These are phyloP conservation scores for Lasiosphaeris hirsuta DNA, from an alignment of 495 filamentous ascomycete species.

Conservation along the genomic window DNA sequence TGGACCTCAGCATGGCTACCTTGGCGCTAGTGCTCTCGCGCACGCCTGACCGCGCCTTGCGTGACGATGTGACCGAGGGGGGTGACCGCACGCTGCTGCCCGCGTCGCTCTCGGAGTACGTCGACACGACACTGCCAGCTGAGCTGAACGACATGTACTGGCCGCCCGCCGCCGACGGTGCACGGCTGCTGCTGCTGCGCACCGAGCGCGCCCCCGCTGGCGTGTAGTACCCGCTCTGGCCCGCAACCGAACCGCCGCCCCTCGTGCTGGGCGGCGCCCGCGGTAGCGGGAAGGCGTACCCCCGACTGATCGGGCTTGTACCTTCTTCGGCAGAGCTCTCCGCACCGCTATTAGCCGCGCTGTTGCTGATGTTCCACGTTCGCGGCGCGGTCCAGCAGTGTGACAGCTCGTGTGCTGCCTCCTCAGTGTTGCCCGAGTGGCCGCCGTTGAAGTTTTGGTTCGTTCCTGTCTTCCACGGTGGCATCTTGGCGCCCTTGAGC, in stretches of 20 bases:
- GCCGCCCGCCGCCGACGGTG: conserved; percentile 20
- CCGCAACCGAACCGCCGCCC: conserved; percentile 26
- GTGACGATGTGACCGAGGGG: conserved; percentile 16
- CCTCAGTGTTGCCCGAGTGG: conserved; percentile 27
- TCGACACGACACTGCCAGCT: conserved; percentile 15
- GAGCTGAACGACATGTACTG: conserved; percentile 16
- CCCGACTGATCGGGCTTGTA: conserved; percentile 14
- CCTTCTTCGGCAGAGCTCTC: conserved; percentile 33
- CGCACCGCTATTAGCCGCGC: conserved; percentile 21
- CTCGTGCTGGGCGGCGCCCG: conserved; percentile 20
- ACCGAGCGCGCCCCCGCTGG: conserved; percentile 28
- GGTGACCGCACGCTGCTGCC: conserved; percentile 25
- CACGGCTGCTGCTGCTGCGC: conserved; percentile 19
- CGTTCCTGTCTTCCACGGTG: conserved; percentile 55
- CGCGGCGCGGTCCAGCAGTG: conserved; percentile 58
- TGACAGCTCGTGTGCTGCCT: conserved; percentile 54
- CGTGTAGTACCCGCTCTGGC: conserved; percentile 24
- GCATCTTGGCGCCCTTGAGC: conserved; percentile 51
- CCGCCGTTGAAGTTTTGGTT: conserved; percentile 4
- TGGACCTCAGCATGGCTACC: conserved; percentile 6
- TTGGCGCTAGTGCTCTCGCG: conserved; percentile 8
- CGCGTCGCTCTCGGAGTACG: conserved; percentile 21
- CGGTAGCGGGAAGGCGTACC: conserved; percentile 35
- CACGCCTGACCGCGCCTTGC: conserved; percentile 8
- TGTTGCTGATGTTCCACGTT: conserved; percentile 39